phyloP scores from a whole-genome alignment of 495 filamentous ascomycete species.

The Stereocaulon alpinum region DNA sequence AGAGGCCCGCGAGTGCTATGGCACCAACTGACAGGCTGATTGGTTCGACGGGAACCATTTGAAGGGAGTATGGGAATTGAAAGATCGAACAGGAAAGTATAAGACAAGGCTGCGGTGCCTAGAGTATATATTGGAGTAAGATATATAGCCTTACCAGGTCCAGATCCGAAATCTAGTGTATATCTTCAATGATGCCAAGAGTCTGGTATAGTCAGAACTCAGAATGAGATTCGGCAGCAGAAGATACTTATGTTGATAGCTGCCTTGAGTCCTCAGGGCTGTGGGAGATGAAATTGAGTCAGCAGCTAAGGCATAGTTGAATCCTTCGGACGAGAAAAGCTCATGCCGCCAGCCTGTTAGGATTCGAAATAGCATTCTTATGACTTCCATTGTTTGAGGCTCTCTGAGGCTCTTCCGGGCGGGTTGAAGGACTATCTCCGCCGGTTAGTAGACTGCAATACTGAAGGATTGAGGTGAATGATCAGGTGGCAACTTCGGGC shows the following conservation, averaged over 20 bases:
- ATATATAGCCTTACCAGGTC: neutral
- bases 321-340: neutral
- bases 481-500: too few species aligned
- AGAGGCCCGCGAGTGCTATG: conserved; percentile 16
- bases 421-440: too few species aligned
- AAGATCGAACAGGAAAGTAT: neutral
- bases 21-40: conserved; percentile 12
- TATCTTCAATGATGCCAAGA: too few species aligned
- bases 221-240: neutral
- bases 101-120: neutral
- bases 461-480: too few species aligned
- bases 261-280: neutral
- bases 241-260: neutral
- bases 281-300: neutral
- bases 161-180: too few species aligned
- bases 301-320: neutral
- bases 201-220: neutral
- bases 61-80: neutral
- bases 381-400: neutral
- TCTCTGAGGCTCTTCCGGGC: neutral
- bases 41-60: conserved; percentile 9
- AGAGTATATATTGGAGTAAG: neutral
- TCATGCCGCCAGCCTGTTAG: neutral
- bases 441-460: too few species aligned
- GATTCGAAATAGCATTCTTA: neutral